Conservation (phyloP, 179 eudicot genomes). For the Carnegiea gigantea region DNA sequence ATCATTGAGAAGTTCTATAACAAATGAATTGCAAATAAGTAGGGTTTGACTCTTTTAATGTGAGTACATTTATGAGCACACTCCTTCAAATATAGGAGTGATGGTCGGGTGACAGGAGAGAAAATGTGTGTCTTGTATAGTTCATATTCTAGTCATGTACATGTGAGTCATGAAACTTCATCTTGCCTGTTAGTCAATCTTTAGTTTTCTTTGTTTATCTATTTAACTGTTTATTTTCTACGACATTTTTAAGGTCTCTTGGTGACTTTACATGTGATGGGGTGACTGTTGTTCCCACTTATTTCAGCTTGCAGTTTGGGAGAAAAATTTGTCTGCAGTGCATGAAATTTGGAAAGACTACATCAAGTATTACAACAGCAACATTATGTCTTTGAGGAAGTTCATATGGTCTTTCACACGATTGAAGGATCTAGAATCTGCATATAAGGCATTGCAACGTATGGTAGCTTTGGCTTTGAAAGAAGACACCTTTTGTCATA, state of each 20-base stretch:
- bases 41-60: no score
- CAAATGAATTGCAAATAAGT: background rate
- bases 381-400: slow-evolving; percentile 54
- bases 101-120: no score
- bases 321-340: slow-evolving; percentile 66
- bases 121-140: background rate
- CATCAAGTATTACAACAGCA: slow-evolving; percentile 45
- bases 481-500: slow-evolving; percentile 36
- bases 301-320: slow-evolving; percentile 94
- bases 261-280: slow-evolving; percentile 6
- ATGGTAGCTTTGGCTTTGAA: slow-evolving; percentile 57
- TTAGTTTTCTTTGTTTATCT: background rate
- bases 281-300: slow-evolving; percentile 25
- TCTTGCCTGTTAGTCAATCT: background rate
- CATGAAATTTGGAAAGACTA: slow-evolving; percentile 78
- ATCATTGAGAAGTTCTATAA: background rate
- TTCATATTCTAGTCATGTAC: background rate
- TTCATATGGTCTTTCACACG: slow-evolving; percentile 68
- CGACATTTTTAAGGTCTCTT: background rate
- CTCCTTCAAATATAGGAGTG: background rate
- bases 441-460: slow-evolving; percentile 56
- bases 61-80: background rate
- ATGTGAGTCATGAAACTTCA: background rate
- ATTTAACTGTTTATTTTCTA: background rate
- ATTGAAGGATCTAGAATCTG: slow-evolving; percentile 69